Evolutionary conservation across 2,329 filamentous ascomycete genomes (phyloP), one percentile per base, ranked within the genome.

Genomic region (Alternaria arborescens): DNA sequence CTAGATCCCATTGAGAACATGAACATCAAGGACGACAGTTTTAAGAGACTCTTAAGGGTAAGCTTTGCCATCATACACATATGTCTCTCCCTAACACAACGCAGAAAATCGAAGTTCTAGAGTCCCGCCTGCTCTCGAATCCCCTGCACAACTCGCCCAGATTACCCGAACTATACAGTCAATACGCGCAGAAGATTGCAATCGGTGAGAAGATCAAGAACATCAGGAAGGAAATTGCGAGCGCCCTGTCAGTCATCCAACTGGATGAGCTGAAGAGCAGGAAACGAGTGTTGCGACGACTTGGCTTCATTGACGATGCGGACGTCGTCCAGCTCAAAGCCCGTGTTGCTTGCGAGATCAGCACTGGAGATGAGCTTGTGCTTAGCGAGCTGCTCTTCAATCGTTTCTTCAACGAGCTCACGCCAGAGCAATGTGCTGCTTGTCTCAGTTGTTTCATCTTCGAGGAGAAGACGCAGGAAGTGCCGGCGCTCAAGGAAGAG

Each of bases 281-380:
- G 64, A 99, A 97, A 83, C 91, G 95, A 69, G 95, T 99, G 5
- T 86, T 99, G 30, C 92, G 96, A 47, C 92, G 95, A 55, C 87
- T 99, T 11, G 93, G 92, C 5, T 99, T 99, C 81, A 96, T 97
- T 80, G 96, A 97, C 77, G 95, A 98, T 61, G 87, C 89, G 53
- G 95, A 98, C 77, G 94, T 99, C 1, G 94, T 99, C 8, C 91
- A 98, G 82, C 87, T 98, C 73, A 99, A 99, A 82, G 95, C 94
- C 11, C 92, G 96, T 57, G 96, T 98, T 3, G 95, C 95, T 2
- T 99, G 95, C 80, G 94, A 99, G 81, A 98, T 99, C 67, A 97
- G 93, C 64, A 97, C 94, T 0, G 95, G 94, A 36, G 95, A 99
- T 74, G 96, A 99, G 78, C 84, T 99, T 42, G 89, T 99, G 66